These are phyloP conservation scores for Camelina hispida DNA, from an alignment of 345 rosid genomes.

Conservation along the genomic window DNA sequence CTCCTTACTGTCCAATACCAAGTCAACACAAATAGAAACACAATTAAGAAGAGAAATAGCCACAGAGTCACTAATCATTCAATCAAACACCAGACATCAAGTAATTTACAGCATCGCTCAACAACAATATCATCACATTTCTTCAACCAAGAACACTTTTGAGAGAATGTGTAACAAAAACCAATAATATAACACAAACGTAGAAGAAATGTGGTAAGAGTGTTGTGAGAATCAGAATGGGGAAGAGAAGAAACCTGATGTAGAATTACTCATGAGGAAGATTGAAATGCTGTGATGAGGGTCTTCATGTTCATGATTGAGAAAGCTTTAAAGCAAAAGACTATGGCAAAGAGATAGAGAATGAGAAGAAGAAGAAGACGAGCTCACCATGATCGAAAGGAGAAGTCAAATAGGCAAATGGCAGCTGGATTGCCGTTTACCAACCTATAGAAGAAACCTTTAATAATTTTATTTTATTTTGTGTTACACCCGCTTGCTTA, in stretches of 20 bases:
- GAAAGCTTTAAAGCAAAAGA: slow-evolving; percentile 39
- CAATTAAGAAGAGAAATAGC: neutral
- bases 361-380: slow-evolving; percentile 35
- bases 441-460: slow-evolving; percentile 47
- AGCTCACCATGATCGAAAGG: slow-evolving; percentile 51
- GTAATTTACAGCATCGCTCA: neutral
- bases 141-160: neutral
- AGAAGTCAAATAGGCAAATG: slow-evolving; percentile 50
- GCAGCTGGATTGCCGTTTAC: slow-evolving; percentile 69
- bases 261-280: slow-evolving; percentile 37
- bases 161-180: neutral
- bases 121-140: neutral
- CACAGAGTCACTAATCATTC: neutral
- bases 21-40: neutral
- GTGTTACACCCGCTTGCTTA: slow-evolving; percentile 5
- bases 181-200: neutral
- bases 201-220: slow-evolving; percentile 7
- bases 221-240: neutral
- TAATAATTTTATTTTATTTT: neutral
- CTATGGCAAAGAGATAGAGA: slow-evolving; percentile 13
- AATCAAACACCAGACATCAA: neutral
- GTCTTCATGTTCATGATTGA: slow-evolving; percentile 30
- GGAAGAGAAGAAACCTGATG: slow-evolving; percentile 36
- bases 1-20: slow-evolving; percentile 46
- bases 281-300: slow-evolving; percentile 31